Evolutionary conservation across 202 grass and related monocot species (phyloP).

Genomic region (Hordeum pubiflorum): DNA sequence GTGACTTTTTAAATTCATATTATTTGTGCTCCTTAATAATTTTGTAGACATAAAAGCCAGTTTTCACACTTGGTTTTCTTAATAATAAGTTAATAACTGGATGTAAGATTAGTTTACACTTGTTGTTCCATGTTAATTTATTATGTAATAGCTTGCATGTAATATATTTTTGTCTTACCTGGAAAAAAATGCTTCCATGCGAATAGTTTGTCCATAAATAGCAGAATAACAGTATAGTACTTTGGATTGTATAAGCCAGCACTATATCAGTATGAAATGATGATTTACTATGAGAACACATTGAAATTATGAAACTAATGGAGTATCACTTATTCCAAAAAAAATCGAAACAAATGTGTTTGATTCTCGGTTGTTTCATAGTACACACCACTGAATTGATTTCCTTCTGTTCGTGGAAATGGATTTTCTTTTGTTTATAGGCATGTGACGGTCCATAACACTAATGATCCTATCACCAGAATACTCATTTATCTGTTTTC

Average conservation of each 20-base stretch:
- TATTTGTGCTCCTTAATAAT: too few species aligned
- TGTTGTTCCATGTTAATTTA: too few species aligned
- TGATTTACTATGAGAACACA: background rate
- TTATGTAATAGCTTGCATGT: too few species aligned
- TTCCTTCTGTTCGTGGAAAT: too few species aligned
- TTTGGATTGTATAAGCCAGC: background rate
- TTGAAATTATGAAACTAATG: background rate
- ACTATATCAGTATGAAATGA: background rate
- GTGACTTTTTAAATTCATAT: too few species aligned
- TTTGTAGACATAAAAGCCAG: too few species aligned
- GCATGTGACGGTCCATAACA: slow-evolving; percentile 4
- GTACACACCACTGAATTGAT: background rate
- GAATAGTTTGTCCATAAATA: background rate
- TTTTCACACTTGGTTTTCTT: too few species aligned
- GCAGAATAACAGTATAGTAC: background rate
- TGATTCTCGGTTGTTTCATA: background rate
- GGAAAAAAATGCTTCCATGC: too few species aligned
- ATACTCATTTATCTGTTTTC: background rate
- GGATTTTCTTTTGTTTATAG: background rate
- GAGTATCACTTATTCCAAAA: background rate
- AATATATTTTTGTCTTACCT: background rate
- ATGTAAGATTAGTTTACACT: too few species aligned
- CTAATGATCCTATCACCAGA: background rate
- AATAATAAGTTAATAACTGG: too few species aligned
- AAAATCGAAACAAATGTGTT: background rate